A percentile compares a stretch with the other conserved stretches of the same genome.
phyloP scores from a whole-genome alignment of 2,329 filamentous ascomycete genomes.

The Colletotrichum navitas region DNA sequence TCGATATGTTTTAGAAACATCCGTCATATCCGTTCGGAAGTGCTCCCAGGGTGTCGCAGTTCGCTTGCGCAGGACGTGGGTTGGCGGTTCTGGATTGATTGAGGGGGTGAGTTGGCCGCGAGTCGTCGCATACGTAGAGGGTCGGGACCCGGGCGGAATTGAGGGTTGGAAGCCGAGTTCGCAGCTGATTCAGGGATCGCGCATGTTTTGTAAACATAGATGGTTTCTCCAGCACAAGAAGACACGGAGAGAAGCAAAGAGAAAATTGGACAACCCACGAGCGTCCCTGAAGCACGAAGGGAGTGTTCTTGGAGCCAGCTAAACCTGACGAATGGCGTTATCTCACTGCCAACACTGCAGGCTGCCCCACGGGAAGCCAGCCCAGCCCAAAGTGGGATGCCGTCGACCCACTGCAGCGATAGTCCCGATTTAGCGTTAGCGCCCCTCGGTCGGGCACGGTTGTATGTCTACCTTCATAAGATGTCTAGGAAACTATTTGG shows the following conservation, averaged over 20 bases:
- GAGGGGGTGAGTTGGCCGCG: slow-evolving; percentile 12
- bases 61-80: slow-evolving; percentile 20
- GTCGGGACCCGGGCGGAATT: slow-evolving; percentile 19
- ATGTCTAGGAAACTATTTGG: slow-evolving; percentile 1
- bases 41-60: slow-evolving; percentile 4
- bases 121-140: slow-evolving; percentile 29
- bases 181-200: slow-evolving; percentile 18
- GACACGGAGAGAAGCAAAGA: not conserved
- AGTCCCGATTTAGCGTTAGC: slow-evolving; percentile 17
- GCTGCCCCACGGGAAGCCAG: slow-evolving; percentile 17
- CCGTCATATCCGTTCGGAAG: slow-evolving; percentile 67
- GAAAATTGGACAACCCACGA: not conserved
- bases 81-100: slow-evolving; percentile 4
- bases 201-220: slow-evolving; percentile 20
- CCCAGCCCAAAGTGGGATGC: slow-evolving; percentile 19
- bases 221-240: not conserved
- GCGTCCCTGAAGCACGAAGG: not conserved
- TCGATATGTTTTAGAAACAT: slow-evolving; percentile 98
- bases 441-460: not conserved
- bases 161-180: slow-evolving; percentile 7
- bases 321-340: slow-evolving; percentile 25
- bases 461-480: not conserved
- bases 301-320: not conserved
- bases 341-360: slow-evolving; percentile 18
- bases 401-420: slow-evolving; percentile 17